Evolutionary conservation across 176 grass and related monocot species (phyloP).

Genomic region (Oryza punctata): DNA sequence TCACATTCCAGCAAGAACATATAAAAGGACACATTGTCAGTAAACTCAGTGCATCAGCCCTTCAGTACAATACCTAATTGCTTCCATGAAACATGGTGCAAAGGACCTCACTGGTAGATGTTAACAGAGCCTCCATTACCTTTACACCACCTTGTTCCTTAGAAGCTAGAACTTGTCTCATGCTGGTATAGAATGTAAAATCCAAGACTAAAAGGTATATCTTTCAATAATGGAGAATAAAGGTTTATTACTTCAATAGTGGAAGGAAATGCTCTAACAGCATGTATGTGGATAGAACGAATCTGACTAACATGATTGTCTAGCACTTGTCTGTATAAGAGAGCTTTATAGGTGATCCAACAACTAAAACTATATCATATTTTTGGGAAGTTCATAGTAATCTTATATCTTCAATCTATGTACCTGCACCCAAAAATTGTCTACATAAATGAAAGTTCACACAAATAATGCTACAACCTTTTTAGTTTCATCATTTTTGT

Average conservation of each 20-base stretch:
- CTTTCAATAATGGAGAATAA: not conserved
- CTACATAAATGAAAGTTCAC: not conserved
- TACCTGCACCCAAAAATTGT: not conserved
- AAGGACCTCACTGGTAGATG: constrained; percentile 13
- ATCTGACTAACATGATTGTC: constrained; percentile 13
- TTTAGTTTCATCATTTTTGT: not conserved
- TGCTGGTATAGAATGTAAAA: not conserved
- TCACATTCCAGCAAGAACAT: not conserved
- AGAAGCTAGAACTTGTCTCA: not conserved
- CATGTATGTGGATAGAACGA: not conserved
- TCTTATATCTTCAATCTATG: not conserved
- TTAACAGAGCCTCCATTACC: not conserved
- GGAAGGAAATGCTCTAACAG: not conserved
- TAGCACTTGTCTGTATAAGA: constrained; percentile 4
- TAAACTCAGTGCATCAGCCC: constrained; percentile 26
- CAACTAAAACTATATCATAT: not conserved
- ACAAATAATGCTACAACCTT: not conserved
- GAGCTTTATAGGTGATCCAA: not conserved
- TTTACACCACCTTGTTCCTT: constrained; percentile 31
- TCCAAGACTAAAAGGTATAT: not conserved
- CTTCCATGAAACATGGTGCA: constrained; percentile 31
- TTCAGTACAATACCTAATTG: constrained; percentile 28
- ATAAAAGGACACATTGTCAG: constrained; percentile 32
- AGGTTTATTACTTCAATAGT: not conserved
- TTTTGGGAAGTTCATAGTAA: not conserved